Evolutionary conservation across 257 asterid species (phyloP).

Genomic region (Capsicum pubescens): DNA sequence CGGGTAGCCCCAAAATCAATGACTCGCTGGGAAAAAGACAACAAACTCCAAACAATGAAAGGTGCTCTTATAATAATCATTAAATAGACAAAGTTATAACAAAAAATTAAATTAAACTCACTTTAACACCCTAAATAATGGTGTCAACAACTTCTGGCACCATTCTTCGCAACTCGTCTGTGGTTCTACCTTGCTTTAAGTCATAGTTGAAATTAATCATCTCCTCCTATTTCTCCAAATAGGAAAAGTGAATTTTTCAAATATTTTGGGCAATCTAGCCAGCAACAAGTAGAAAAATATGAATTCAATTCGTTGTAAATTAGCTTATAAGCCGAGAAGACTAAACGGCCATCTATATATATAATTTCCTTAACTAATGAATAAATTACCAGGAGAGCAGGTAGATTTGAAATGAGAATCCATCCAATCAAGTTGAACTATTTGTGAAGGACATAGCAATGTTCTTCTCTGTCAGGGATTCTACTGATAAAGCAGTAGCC

Average conservation of each 20-base stretch:
- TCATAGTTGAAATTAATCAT: constrained; percentile 32
- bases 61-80: not conserved
- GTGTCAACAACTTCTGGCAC: constrained; percentile 32
- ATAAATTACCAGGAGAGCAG: not conserved
- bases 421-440: constrained; percentile 37
- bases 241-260: constrained; percentile 22
- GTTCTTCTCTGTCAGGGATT: not conserved
- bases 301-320: not conserved
- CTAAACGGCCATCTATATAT: too few relatives aligned
- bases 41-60: too few relatives aligned
- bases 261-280: not conserved
- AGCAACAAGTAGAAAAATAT: not conserved
- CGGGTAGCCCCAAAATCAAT: constrained; percentile 21
- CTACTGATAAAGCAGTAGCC: constrained; percentile 30
- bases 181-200: constrained; percentile 33
- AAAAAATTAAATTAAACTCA: not conserved
- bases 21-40: constrained; percentile 17
- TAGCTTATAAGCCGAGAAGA: too few relatives aligned
- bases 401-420: constrained; percentile 33
- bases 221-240: constrained; percentile 38
- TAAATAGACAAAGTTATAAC: not conserved
- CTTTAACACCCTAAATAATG: constrained; percentile 30
- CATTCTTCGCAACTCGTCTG: constrained; percentile 27
- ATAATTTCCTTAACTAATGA: not conserved
- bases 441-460: constrained; percentile 22